phyloP scores from a whole-genome alignment of 257 asterid genomes.

The Solanum chilense region DNA sequence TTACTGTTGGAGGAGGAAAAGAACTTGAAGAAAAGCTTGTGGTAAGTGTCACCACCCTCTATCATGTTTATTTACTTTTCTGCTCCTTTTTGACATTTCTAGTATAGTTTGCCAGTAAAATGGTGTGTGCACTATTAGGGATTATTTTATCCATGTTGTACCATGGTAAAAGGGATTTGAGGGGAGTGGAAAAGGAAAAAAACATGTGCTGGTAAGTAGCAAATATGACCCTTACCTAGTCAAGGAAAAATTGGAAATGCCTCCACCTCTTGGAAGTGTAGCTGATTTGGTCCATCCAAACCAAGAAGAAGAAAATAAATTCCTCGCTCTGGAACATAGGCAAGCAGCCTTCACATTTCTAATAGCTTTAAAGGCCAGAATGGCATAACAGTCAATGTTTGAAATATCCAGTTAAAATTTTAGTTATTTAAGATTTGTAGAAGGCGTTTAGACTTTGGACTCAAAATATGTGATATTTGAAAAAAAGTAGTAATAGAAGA shows the following conservation, averaged over 20 bases:
- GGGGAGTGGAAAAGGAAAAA: not conserved
- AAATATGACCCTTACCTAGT: not conserved
- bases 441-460: not conserved
- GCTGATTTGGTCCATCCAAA: not conserved
- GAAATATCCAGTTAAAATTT: not conserved
- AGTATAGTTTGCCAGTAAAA: not conserved
- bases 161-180: not conserved
- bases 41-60: conserved; percentile 32
- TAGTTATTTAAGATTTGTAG: not conserved
- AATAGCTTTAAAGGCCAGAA: not conserved
- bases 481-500: not conserved
- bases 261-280: not conserved
- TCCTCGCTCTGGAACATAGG: not conserved
- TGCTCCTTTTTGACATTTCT: not conserved
- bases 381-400: not conserved
- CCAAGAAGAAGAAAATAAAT: not conserved
- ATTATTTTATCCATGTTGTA: not conserved
- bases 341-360: not conserved
- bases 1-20: conserved; percentile 97
- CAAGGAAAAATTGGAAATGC: not conserved
- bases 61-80: not conserved
- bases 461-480: not conserved
- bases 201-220: not conserved
- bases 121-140: not conserved
- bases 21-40: conserved; percentile 99